Conservation (phyloP, 177 flowering plant species). For the Vitis hybrid region DNA sequence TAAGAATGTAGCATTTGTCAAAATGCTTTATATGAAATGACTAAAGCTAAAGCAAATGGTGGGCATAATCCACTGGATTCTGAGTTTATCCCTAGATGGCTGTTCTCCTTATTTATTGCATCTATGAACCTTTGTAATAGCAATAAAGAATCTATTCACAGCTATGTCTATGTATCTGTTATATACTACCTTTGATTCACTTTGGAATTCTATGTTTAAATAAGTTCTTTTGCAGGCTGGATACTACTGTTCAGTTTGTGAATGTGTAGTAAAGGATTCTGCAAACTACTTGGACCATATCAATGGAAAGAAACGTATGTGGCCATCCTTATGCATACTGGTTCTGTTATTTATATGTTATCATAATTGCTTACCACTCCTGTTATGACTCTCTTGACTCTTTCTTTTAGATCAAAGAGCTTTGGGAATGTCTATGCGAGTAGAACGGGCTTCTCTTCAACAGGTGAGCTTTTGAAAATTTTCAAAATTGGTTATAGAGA, state of each 20-base stretch:
- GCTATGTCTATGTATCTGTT: background rate
- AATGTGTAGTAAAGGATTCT: conserved; percentile 97
- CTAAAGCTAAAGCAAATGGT: no score
- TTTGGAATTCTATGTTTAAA: background rate
- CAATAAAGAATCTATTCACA: no score
- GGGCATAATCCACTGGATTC: no score
- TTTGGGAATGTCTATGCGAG: conserved; percentile 97
- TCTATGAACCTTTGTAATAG: no score
- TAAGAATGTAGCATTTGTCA: no score
- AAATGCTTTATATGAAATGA: no score
- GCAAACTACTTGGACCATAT: conserved; percentile 97
- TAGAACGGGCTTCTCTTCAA: conserved; percentile 86
- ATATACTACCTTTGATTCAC: background rate
- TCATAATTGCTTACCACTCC: background rate
- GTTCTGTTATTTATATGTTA: no score
- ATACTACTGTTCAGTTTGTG: conserved; percentile 87
- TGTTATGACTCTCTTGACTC: conserved; percentile 10
- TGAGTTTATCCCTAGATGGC: no score
- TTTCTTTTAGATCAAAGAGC: conserved; percentile 84
- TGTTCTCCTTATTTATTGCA: no score
- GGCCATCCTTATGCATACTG: background rate
- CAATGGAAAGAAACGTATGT: conserved; percentile 96
- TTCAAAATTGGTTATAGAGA: background rate
- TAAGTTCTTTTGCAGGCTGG: conserved; percentile 72
- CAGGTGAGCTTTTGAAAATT: conserved; percentile 51